Percentiles rank a stretch among this genome's conserved stretches.
phyloP scores from a whole-genome alignment of 805 yeast species.

The Isabelozyma pseudorhagii region DNA sequence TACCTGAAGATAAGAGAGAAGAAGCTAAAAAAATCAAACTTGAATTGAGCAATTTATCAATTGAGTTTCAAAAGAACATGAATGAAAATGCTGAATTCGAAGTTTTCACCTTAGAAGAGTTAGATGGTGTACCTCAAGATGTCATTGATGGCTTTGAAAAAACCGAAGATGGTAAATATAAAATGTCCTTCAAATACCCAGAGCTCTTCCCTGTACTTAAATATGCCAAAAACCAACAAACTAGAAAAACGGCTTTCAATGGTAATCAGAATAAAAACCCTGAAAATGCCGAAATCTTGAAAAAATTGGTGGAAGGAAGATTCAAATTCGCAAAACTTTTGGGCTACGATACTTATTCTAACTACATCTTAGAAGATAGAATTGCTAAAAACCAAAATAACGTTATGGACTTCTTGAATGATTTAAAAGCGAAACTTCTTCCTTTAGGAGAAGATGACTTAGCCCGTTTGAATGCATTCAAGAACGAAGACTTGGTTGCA shows the following conservation, averaged over 20 bases:
- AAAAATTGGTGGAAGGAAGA: conserved; percentile 60
- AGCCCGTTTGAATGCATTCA: conserved; percentile 45
- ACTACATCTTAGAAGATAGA: conserved; percentile 68
- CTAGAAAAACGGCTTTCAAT: conserved; percentile 62
- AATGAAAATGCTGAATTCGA: conserved; percentile 69
- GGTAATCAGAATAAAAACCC: conserved; percentile 70
- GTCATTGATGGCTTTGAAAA: conserved; percentile 56
- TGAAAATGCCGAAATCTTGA: conserved; percentile 59
- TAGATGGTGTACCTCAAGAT: conserved; percentile 71
- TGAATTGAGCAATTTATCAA: conserved; percentile 52
- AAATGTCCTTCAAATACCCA: conserved; percentile 80
- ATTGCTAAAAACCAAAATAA: conserved; percentile 71
- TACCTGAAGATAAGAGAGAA: conserved; percentile 53
- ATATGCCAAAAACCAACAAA: conserved; percentile 59
- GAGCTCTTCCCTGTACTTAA: conserved; percentile 76
- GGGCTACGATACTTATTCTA: conserved; percentile 69
- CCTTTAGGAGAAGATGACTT: conserved; percentile 61
- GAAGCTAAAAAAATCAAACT: conserved; percentile 57
- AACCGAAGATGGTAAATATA: conserved; percentile 37
- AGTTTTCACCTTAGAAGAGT: conserved; percentile 58
- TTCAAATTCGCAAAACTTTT: conserved; percentile 57
- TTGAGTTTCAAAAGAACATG: conserved; percentile 60
- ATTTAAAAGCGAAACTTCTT: conserved; percentile 54
- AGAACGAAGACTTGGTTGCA: conserved; percentile 47
- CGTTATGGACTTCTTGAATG: conserved; percentile 61